Evolutionary conservation across 345 rosid genomes (phyloP), one percentile per base, ranked within the genome.

Genomic region (Pistacia atlantica): DNA sequence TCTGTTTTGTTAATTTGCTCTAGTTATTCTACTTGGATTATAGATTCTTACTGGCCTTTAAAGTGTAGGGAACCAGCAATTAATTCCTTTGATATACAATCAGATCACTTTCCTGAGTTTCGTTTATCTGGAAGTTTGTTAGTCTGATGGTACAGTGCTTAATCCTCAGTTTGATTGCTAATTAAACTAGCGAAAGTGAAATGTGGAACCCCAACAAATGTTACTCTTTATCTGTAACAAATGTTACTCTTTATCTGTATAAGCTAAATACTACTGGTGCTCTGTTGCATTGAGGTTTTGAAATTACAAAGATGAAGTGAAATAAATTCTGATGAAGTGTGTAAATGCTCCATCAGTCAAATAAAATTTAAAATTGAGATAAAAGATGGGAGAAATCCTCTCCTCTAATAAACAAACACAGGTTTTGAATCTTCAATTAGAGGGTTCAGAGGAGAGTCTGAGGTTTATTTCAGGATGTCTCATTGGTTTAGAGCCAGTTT

Each of bases 121-220:
- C 31, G 13, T 18, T 66, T 35, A 55, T 70, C 59, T 11, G 52
- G 35, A 37, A 57, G 11, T 57, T 60, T 57, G 54, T 9, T 58
- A 22, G 16, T 14, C 75, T 20, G 75, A 3, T 16, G 14, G 22
- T 8, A 3, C 6, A 8, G 2, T 45, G 10, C 25, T 22, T 8
- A 60, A 31, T 46, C 33, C 55, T 35, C 49, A 67, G 74, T 42
- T 67, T 65, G 55, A 35, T 45, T 20, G n/a, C 64, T 56, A 75
- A 13, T 10, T 46, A 3, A 54, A 22, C 17, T 33, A 5, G 25
- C n/a, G 8, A 54, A 22, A 10, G 13, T 16, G 17, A 17, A 56
- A 51, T 65, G 14, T 51, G 17, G 55, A 51, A 51, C 55, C 55
- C 5, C 8, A 42, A 51, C 16, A 51, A 49, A 11, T 49, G 55